Percentiles rank a stretch among this genome's conserved stretches.
Evolutionary conservation across 1,284 basidiomycete genomes (phyloP).

Genomic region (Lentinus polychrous): DNA sequence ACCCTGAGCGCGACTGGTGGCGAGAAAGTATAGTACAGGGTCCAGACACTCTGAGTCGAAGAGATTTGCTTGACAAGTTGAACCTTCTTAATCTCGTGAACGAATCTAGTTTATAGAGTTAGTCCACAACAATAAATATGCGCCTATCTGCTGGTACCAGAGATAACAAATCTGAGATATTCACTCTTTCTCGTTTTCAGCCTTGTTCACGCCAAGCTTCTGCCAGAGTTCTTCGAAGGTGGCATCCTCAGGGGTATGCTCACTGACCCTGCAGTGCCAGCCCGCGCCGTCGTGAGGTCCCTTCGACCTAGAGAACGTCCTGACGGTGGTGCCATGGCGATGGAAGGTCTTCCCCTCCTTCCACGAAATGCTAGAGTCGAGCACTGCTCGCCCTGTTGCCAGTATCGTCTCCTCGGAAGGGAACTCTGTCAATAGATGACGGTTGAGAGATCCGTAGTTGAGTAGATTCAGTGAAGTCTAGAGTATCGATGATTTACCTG

Average conservation of each 20-base stretch:
- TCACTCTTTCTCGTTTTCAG: conserved; percentile 62
- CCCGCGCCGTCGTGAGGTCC: conserved; percentile 44
- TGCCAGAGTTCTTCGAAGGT: conserved; percentile 70
- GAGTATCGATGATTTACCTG: background rate
- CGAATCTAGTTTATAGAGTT: conserved; percentile 41
- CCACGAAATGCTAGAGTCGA: conserved; percentile 52
- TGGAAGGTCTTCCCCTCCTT: conserved; percentile 57
- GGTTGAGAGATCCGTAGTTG: background rate
- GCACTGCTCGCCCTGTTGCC: conserved; percentile 43
- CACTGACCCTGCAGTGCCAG: conserved; percentile 64
- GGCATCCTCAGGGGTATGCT: conserved; percentile 54
- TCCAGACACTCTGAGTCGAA: conserved; percentile 60
- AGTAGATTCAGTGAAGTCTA: too few relatives aligned
- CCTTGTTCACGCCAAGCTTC: conserved; percentile 57
- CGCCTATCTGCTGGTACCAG: background rate
- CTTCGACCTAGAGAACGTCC: conserved; percentile 47
- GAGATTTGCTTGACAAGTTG: conserved; percentile 57
- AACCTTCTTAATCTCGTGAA: conserved; percentile 57
- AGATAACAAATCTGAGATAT: conserved; percentile 16
- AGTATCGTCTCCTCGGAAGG: conserved; percentile 55
- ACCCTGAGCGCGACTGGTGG: conserved; percentile 65
- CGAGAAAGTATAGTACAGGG: conserved; percentile 63
- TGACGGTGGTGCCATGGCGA: conserved; percentile 37
- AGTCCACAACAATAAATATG: background rate
- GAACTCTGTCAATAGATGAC: conserved; percentile 33